Base-by-base conservation (phyloP, 169 alveolate genomes). In the Babesia gibsoni region DNA sequence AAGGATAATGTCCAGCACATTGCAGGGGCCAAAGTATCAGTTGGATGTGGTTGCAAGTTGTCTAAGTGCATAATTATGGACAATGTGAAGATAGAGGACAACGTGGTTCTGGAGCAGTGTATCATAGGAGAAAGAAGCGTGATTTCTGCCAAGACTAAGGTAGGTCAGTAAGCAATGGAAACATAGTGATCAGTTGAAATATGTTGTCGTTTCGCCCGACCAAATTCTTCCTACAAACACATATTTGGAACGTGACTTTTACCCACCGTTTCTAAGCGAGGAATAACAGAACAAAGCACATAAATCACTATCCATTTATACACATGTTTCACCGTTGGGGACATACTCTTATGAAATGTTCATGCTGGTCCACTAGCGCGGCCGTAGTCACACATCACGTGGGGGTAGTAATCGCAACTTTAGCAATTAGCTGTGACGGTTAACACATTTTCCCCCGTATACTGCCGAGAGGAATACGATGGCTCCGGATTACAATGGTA, bases 1-100 rank as follows among this genome's bases (percentile, higher is more conserved):
- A 3, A 1, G 23, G 37, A 12, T 12, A 3, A 8, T 22, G 54
- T 0, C 23, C 23, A 2, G 5, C n/a, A 5, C 3, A 37, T 20
- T 23, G 4, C 52, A 86, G 92, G 92, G 0, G 54, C 46, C 37
- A 83, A 83, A 58, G 90, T 88, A 2, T 46, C 18, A 32, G 67
- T 88, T 46, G 84, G 84, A 33, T 54, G 52, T 41, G 67, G 68
- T 52, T 69, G 82, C 35, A 63, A 68, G 36, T 49, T 88, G 4
- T 43, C 53, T 35, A 80, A 82, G 23, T 74, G 88, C 36, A 84
- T 88, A 8, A 53, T 69, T 30, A 88, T 88, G 92, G 88, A 88
- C 42, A 67, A 75, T 33, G 79, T 82, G 49, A 77, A 36, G 6
- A 33, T 88, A 12, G 54, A 52, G 41, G 84, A 79, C 33, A 69